These are phyloP conservation scores for Thelonectria blattea DNA, from an alignment of 2,329 filamentous ascomycete genomes.

Conservation along the genomic window DNA sequence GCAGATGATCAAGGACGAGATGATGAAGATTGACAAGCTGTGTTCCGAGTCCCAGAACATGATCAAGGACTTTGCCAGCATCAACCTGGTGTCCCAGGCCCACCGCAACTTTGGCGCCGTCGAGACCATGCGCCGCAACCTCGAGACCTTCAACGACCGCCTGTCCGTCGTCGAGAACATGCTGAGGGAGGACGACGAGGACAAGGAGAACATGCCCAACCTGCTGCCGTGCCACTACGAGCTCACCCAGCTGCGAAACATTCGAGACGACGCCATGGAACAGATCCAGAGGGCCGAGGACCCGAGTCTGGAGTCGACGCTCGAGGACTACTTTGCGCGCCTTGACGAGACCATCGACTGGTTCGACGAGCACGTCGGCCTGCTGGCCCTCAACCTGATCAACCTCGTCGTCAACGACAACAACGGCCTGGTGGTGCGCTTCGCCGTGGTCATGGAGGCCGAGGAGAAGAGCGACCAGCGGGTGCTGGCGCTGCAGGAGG, in stretches of 20 bases:
- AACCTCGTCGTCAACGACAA: constrained; percentile 86
- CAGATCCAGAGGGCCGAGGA: constrained; percentile 85
- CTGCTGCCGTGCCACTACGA: constrained; percentile 89
- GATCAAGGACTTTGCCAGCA: constrained; percentile 94
- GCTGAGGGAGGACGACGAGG: constrained; percentile 81
- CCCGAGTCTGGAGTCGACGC: constrained; percentile 75
- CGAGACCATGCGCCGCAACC: constrained; percentile 88
- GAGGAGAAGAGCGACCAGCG: constrained; percentile 97
- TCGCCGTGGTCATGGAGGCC: constrained; percentile 90
- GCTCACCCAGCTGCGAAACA: constrained; percentile 88
- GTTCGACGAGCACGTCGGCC: constrained; percentile 94
- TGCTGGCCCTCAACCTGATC: constrained; percentile 88
- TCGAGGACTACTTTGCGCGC: constrained; percentile 87
- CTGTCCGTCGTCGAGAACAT: constrained; percentile 78
- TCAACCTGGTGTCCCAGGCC: constrained; percentile 90
- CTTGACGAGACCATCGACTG: constrained; percentile 88
- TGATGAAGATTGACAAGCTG: constrained; percentile 97
- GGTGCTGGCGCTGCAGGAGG: constrained; percentile 89
- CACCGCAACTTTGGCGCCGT: constrained; percentile 96
- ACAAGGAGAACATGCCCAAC: constrained; percentile 90
- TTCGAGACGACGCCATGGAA: constrained; percentile 94
- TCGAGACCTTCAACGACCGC: constrained; percentile 85
- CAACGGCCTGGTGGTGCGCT: constrained; percentile 84
- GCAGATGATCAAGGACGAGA: constrained; percentile 93
- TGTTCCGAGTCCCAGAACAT: constrained; percentile 97